Base-by-base conservation (phyloP, 371 early-diverging fungal species). In the Mortierella sp. region DNA sequence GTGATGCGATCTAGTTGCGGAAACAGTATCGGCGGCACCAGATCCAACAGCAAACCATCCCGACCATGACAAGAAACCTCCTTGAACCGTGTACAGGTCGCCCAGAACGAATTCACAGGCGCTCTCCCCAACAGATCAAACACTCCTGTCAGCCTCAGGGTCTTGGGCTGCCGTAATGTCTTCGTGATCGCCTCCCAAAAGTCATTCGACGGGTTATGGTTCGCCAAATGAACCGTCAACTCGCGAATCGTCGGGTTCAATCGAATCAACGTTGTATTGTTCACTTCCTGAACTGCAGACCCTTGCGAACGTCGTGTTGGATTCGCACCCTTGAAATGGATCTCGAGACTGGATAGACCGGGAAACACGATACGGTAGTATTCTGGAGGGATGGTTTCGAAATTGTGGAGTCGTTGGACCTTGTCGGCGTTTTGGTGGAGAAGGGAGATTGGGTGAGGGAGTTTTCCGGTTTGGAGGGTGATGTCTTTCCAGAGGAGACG, bases 391-490 rank as follows among this genome's bases (percentile, higher is more conserved):
- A 67, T 67, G 67, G 40, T 40, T 19, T 40, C 67, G 40, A 67
- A 67, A 37, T 37, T 67, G 11, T 67, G 67, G 37, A 67, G 67
- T 0, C 67, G 67, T 24, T 67, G 67, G 67, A 67, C 67, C 21
- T 10, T 40, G 24, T 40, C 43, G 67, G 67, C 67, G 40, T 37
- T 67, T 37, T 34, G 16, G 37, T 67, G 37, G 40, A 67, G 67
- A 1, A 8, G 10, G 9, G 37, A 24, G 37, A 67, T 40, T 4
- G 31, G 31, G 0, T 37, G 37, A 3, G 67, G 67, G 0, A 67
- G 67, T 37, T 67, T 67, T 16, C 67, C 67, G 24, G 67, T 67
- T 40, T 67, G 67, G 43, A 67, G 67, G 21, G 67, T 67, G 34
- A 67, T 34, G 43, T 67, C 40, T 21, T 37, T 67, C 40, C 43